phyloP scores from a whole-genome alignment of 805 yeast species.

The Tetrapisispora taiwanensis region DNA sequence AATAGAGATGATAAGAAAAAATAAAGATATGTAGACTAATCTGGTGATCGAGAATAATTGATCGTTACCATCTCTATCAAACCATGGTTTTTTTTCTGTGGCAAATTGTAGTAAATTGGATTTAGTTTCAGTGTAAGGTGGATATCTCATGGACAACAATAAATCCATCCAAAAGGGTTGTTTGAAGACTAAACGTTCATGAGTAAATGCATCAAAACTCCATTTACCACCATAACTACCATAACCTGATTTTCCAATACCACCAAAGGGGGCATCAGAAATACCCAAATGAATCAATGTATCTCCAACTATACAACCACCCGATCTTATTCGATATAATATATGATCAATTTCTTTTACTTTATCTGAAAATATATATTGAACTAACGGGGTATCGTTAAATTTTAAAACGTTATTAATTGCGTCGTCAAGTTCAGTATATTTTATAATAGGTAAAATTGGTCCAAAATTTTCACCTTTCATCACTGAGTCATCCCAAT shows the following conservation, averaged over 20 bases:
- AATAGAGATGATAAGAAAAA: neutral
- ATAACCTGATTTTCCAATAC: constrained; percentile 73
- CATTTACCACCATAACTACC: constrained; percentile 74
- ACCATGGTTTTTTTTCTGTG: constrained; percentile 28
- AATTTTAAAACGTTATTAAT: constrained; percentile 34
- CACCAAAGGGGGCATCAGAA: constrained; percentile 76
- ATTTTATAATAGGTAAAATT: constrained; percentile 60
- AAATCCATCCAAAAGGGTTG: constrained; percentile 60
- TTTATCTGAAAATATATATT: constrained; percentile 53
- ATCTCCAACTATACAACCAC: constrained; percentile 64
- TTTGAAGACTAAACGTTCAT: constrained; percentile 54
- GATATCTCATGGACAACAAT: constrained; percentile 50
- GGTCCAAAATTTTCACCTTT: constrained; percentile 77
- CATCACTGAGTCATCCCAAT: constrained; percentile 64
- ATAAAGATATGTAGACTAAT: neutral
- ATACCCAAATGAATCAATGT: constrained; percentile 61
- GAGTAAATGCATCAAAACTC: constrained; percentile 67
- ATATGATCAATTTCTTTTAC: constrained; percentile 41
- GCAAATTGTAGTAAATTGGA: constrained; percentile 20
- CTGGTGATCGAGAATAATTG: neutral
- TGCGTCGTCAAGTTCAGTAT: constrained; percentile 35
- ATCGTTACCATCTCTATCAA: constrained; percentile 30
- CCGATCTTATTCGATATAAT: constrained; percentile 51
- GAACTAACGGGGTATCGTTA: constrained; percentile 74
- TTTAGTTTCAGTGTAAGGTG: constrained; percentile 42